Percentiles rank a stretch among this genome's conserved stretches.
phyloP scores from a whole-genome alignment of 2,329 filamentous ascomycete genomes.

The Xenosphaeropsis pyriputrescens region DNA sequence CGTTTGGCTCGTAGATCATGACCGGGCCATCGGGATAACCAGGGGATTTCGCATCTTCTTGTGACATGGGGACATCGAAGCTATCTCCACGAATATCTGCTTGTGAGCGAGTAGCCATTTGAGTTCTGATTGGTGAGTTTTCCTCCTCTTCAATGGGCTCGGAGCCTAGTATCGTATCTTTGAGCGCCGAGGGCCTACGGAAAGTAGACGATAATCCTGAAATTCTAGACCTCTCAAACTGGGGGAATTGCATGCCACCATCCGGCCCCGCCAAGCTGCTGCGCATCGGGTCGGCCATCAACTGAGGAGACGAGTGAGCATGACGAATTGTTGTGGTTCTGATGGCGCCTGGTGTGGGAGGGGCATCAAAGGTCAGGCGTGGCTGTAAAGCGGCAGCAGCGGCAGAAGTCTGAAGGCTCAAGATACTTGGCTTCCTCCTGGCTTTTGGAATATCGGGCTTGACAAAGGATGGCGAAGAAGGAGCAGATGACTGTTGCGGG shows the following conservation, averaged over 20 bases:
- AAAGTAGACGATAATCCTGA: conserved; percentile 33
- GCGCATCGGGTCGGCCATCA: conserved; percentile 1
- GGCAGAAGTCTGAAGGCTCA: conserved; percentile 61
- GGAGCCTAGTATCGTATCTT: conserved; percentile 2
- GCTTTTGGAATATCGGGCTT: conserved; percentile 59
- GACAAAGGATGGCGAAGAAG: conserved; percentile 63
- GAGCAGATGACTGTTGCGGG: conserved; percentile 31
- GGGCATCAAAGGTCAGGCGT: conserved; percentile 27
- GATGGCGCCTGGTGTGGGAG: conserved; percentile 4
- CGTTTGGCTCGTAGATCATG: conserved; percentile 63
- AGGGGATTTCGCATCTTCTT: conserved; percentile 67
- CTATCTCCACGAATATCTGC: conserved; percentile 43
- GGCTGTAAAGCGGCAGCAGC: conserved; percentile 33
- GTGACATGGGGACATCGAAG: conserved; percentile 54
- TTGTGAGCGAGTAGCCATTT: conserved; percentile 39
- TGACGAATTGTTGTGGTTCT: conserved; percentile 1
- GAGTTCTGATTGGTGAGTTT: conserved; percentile 41
- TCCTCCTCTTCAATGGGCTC: conserved; percentile 15
- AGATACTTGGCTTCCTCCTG: conserved; percentile 56
- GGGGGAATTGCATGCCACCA: conserved; percentile 46
- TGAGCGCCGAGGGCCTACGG: conserved; percentile 11
- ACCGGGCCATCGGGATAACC: conserved; percentile 74
- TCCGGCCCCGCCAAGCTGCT: conserved; percentile 18
- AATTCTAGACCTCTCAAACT: conserved; percentile 25
- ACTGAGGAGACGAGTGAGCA: conserved; percentile 1